Conservation (phyloP, 371 early-diverging fungal genomes). For the Amoeboaphelidium occidentale region DNA sequence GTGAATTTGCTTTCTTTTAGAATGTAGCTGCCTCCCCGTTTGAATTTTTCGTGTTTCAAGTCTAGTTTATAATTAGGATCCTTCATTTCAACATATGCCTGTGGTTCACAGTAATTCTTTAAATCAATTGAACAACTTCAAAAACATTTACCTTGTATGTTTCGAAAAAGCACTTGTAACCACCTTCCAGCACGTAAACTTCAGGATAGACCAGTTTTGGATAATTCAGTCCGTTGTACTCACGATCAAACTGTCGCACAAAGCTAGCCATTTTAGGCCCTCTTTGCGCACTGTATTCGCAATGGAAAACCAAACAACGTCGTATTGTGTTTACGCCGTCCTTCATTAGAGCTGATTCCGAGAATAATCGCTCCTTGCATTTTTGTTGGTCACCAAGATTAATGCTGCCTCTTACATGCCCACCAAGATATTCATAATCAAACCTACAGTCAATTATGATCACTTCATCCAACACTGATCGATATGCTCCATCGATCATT, state of each 20-base stretch:
- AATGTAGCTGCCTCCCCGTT: background rate
- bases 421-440: constrained; percentile 65
- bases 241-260: constrained; percentile 49
- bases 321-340: constrained; percentile 12
- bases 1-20: too few relatives aligned
- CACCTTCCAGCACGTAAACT: constrained; percentile 69
- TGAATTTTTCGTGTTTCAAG: background rate
- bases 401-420: constrained; percentile 47
- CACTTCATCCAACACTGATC: constrained; percentile 10
- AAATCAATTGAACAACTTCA: background rate
- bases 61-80: constrained; percentile 8
- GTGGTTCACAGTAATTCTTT: constrained; percentile 28
- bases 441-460: constrained; percentile 62
- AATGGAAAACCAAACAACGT: constrained; percentile 52
- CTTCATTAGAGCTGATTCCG: constrained; percentile 10
- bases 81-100: constrained; percentile 38
- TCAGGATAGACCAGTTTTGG: constrained; percentile 58
- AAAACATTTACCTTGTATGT: constrained; percentile 8
- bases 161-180: constrained; percentile 48
- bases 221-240: constrained; percentile 33
- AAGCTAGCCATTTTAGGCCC: constrained; percentile 58
- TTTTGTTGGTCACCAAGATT: constrained; percentile 31
- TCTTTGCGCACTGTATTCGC: constrained; percentile 63
- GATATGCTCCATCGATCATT: background rate
- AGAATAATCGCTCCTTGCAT: constrained; percentile 14